These are phyloP conservation scores for Phlebopus sp. DNA, from an alignment of 1,284 basidiomycete genomes.

Conservation along the genomic window DNA sequence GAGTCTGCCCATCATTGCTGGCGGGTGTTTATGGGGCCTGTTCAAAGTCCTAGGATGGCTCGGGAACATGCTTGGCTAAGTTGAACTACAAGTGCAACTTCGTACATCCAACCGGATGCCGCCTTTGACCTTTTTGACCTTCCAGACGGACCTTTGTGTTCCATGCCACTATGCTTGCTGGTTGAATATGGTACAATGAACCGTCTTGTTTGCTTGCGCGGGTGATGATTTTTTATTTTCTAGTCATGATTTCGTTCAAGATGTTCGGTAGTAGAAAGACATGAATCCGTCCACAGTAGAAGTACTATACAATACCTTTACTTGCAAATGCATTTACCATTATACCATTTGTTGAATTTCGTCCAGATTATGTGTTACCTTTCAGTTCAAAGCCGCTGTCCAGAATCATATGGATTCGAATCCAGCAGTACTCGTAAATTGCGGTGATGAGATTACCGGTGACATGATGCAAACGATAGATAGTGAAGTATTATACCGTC, in stretches of 20 bases:
- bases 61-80: slow-evolving; percentile 17
- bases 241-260: neutral
- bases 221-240: neutral
- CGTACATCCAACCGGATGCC: neutral
- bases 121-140: neutral
- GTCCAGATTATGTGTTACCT: no score
- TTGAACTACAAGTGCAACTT: neutral
- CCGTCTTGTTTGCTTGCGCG: neutral
- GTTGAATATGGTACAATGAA: neutral
- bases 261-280: neutral
- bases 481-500: no score
- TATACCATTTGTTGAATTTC: neutral
- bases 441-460: neutral
- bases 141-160: neutral
- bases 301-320: no score
- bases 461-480: neutral
- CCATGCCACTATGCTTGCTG: neutral
- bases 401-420: neutral
- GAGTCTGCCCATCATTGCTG: slow-evolving; percentile 88
- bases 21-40: slow-evolving; percentile 75
- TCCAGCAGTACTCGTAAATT: neutral
- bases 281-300: neutral
- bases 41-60: slow-evolving; percentile 45
- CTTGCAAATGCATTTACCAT: no score
- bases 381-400: neutral